Conservation (phyloP, 176 grass and related monocot genomes). For the Chloris gayana region DNA sequence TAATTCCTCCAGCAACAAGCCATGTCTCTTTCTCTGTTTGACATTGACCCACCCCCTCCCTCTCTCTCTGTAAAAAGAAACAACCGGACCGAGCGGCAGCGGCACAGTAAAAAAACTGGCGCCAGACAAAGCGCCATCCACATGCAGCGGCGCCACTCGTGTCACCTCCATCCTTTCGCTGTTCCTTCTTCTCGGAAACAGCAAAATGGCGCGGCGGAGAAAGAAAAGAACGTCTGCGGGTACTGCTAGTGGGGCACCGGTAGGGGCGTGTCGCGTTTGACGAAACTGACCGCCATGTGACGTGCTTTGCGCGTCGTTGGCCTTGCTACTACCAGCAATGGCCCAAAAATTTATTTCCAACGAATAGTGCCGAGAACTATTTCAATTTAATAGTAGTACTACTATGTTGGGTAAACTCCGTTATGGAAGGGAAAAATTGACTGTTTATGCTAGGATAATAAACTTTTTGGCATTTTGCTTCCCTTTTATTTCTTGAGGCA, state of each 20-base stretch:
- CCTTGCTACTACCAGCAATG: too few relatives aligned
- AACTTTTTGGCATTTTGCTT: neutral
- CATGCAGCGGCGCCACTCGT: conserved; percentile 32
- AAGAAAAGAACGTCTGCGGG: neutral
- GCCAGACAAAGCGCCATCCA: neutral
- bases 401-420: too few relatives aligned
- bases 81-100: neutral
- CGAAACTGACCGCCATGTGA: conserved; percentile 27
- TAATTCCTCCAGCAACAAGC: conserved; percentile 32
- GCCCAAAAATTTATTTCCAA: too few relatives aligned
- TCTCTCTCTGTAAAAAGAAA: neutral
- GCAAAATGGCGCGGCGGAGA: conserved; percentile 19
- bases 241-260: neutral
- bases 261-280: neutral
- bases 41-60: neutral
- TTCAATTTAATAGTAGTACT: too few relatives aligned
- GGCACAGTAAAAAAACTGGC: neutral
- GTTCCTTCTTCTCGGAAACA: conserved; percentile 30
- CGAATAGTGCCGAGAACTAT: too few relatives aligned
- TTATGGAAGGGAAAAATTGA: too few relatives aligned
- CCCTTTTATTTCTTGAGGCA: too few relatives aligned
- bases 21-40: conserved; percentile 28
- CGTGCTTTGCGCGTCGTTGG: neutral
- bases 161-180: conserved; percentile 46
- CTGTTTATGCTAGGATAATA: neutral